Percentiles rank a stretch among this genome's conserved stretches.
These are phyloP conservation scores for Kandelia obovata DNA, from an alignment of 345 rosid genomes.

Conservation along the genomic window DNA sequence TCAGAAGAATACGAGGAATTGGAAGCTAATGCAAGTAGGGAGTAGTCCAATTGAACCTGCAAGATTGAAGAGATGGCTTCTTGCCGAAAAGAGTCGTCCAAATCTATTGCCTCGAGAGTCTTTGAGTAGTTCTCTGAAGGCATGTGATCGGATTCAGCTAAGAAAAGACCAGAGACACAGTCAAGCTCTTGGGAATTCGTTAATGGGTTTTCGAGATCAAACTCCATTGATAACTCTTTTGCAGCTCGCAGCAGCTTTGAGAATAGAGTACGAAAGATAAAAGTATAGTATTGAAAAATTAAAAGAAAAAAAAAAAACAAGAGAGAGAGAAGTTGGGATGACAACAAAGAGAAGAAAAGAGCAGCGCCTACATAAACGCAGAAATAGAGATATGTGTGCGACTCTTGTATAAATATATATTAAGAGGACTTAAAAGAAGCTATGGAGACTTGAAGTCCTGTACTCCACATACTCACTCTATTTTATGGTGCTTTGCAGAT, in stretches of 20 bases:
- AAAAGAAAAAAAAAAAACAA: too few species aligned
- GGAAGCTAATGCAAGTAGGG: not conserved
- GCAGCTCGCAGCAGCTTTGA: not conserved
- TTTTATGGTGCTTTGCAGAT: too few species aligned
- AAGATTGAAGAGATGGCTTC: conserved; percentile 43
- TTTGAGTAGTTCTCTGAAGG: conserved; percentile 40
- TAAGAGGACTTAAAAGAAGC: too few species aligned
- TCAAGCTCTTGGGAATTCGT: conserved; percentile 22
- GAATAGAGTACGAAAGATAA: too few species aligned
- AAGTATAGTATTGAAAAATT: not conserved
- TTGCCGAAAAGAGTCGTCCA: conserved; percentile 40
- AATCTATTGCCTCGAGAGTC: conserved; percentile 33
- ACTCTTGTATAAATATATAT: too few species aligned
- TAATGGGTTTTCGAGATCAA: conserved; percentile 72
- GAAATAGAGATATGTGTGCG: too few species aligned
- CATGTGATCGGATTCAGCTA: conserved; percentile 64
- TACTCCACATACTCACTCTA: too few species aligned
- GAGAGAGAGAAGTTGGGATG: not conserved
- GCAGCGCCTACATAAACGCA: too few species aligned
- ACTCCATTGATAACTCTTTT: conserved; percentile 47
- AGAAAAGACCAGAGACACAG: conserved; percentile 41
- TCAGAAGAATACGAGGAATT: not conserved
- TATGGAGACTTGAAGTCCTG: too few species aligned
- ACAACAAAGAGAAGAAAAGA: conserved; percentile 2
- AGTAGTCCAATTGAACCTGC: conserved; percentile 22